Evolutionary conservation across 805 yeast species (phyloP), one percentile per base, ranked within the genome.

Genomic region (Kodamaea restingae): DNA sequence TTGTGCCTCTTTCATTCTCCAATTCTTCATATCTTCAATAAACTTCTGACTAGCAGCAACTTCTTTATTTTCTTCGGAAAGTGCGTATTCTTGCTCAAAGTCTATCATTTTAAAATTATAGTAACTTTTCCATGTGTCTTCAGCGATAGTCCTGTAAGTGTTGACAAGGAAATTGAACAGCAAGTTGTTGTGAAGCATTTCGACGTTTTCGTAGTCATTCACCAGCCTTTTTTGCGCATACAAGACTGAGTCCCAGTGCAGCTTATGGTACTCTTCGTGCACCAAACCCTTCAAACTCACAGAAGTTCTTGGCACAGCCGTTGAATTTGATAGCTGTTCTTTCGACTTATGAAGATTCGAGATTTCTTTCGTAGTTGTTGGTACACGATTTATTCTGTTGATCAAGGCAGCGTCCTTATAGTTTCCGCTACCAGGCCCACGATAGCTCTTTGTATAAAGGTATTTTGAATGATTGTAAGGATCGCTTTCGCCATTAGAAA

Each of bases 401-500:
- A 65, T 60, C 29, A 68, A 46, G 2, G 71, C 62, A 1, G 70
- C 71, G 47, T 68, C 74, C 44, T 68, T 68, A 46, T 65, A 68
- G 42, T 67, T 68, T 2, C 74, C 73, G 32, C 67, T 61, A 2
- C 74, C 74, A 2, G 72, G 73, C 1, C 74, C 74, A 33, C 73
- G 54, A 40, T 65, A 66, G 24, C 61, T 56, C 43, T 65, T 65
- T 15, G 61, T 56, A 44, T 67, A 68, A 46, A 56, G 67, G 47
- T 68, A 68, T 44, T 63, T 67, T 28, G 63, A 53, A 35, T 57
- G 55, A 40, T 59, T 59, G 44, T 52, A 52, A 17, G 56, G 54
- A 36, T 67, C 72, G 42, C 53, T 60, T 39, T 67, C 71, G 38
- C 58, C 60, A 44, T 55, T 63, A 32, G 56, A 51, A 4, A 58